Evolutionary conservation across 257 asterid genomes (phyloP), one percentile per base, ranked within the genome.

Genomic region (Voacanga thouarsii): DNA sequence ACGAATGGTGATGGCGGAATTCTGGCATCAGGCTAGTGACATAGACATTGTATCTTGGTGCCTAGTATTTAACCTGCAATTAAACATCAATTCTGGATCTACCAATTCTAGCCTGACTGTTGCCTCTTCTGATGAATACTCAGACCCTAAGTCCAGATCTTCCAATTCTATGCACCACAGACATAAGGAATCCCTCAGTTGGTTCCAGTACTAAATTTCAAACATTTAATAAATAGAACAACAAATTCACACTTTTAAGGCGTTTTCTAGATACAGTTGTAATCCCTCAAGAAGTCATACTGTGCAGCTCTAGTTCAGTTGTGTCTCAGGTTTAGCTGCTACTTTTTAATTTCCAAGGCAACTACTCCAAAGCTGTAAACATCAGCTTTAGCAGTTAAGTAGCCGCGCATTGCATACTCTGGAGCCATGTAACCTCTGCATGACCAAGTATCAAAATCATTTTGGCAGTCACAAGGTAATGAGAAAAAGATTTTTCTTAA

Each of bases 371-470:
- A 95, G 85, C 99, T 93, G 88, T 93, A 95, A 57, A 94, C 97
- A 71, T 94, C 99, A 75, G 97, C 99, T 84, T 91, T 92, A 63
- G 78, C 82, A 26, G 99, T 94, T 47, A 94, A 85, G 79, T 89
- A 87, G 44, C 97, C 97, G 0, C 96, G 90, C 97, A 94, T 87
- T 0, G 99, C 99, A 60, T 94, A 94, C 73, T 94, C 98, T 9
- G 98, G 98, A 71, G 98, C 97, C 99, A 94, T 92, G 69, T 94
- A 94, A 65, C 99, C 97, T 78, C 98, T 94, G 89, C 81, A 84
- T 61, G n/a, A n/a, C n/a, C n/a, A n/a, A n/a, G n/a, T n/a, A n/a
- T n/a, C n/a, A n/a, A n/a, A n/a, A n/a, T n/a, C 61, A 21, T 47
- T 11, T 33, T 19, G 61, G 53, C 19, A 74, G 28, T n/a, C 69